Evolutionary conservation across 2,329 filamentous ascomycete genomes (phyloP), one percentile per base, ranked within the genome.

Genomic region (Aspergillus sergii): DNA sequence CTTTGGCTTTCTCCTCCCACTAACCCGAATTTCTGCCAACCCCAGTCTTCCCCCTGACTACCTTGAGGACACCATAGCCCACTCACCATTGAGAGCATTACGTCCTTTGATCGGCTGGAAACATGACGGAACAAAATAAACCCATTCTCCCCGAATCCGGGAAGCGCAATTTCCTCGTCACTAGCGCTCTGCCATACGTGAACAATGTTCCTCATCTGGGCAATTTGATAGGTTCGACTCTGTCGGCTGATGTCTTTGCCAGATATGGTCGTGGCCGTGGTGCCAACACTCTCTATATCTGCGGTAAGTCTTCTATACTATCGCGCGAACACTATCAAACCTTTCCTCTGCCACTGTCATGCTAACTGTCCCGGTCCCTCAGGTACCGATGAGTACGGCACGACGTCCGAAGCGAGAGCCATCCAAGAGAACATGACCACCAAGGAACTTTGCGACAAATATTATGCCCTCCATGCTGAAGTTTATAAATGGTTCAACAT

Each of bases 401-500:
- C 94, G 14, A 94, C 94, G 26, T 97, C 94, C 36, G 94, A 97
- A 80, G 97, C 94, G 30, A 97, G 96, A 82, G 94, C 94, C 5
- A 87, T 97, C 46, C 93, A 96, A 77, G 93, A 95, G 76, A 90
- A 90, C 16, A 84, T 93, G 67, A 93, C 90, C 14, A 93, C 94
- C 26, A 85, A 91, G 72, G 86, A 94, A 75, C 88, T 98, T 14
- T 97, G 94, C 82, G 88, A 91, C 79, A 96, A 97, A 82, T 97
- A 96, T 83, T 92, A 96, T 81, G 88, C 88, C 72, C 88, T 96
- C 63, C 94, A 97, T 81, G 89, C 93, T 72, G 92, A 91, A 56
- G 91, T 97, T 69, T 98, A 98, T 79, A 87, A 96, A 78, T 97
- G 94, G 93, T 99, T 99, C 82, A 88, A 93, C 75, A 94, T 98